A percentile compares a stretch with the other conserved stretches of the same genome.
Conservation (phyloP, 208 protist genomes). For the Acanthamoeba lenticulata region DNA sequence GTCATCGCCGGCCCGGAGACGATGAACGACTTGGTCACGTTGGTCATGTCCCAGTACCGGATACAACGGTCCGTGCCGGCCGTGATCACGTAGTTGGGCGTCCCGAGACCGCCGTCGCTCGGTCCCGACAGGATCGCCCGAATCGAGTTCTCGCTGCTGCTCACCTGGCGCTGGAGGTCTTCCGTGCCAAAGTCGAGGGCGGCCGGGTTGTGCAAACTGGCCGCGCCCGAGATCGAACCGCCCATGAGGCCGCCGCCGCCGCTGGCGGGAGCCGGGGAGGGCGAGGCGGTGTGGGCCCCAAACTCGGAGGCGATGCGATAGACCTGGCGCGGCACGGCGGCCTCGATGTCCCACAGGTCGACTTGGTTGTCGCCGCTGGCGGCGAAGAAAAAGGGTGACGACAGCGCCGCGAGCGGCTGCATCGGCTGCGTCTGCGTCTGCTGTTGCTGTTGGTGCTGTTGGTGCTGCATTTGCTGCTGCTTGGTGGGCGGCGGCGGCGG, state of each 20-base stretch:
- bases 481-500: neutral
- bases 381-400: neutral
- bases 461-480: too few relatives aligned
- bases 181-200: neutral
- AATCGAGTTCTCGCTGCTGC: neutral
- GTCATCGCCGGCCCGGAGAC: slow-evolving; percentile 56
- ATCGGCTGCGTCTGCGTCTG: too few relatives aligned
- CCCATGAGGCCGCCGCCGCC: too few relatives aligned
- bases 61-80: slow-evolving; percentile 76
- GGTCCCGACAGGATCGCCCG: neutral
- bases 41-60: slow-evolving; percentile 76
- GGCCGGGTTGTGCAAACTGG: neutral
- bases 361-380: slow-evolving; percentile 19
- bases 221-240: too few relatives aligned
- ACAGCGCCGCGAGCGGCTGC: neutral
- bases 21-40: slow-evolving; percentile 66
- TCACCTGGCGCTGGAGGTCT: neutral
- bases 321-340: neutral
- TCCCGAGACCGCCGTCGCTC: neutral
- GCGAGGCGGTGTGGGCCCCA: neutral
- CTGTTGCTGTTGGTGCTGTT: too few relatives aligned
- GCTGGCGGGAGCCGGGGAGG: neutral
- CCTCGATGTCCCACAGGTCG: slow-evolving; percentile 18
- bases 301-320: neutral
- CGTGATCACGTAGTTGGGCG: slow-evolving; percentile 72